phyloP scores from a whole-genome alignment of 176 grass and related monocot genomes.

The bread wheat (Triticum aestivum) region IWGSC_CS_RefSeq_v2.1 NC_057801.1:571879800-571880299 shows the following conservation, averaged over 20 bases:
- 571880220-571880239: constrained; percentile 34
- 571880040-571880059: background rate
- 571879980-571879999: no score
- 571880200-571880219: background rate
- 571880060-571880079: background rate
- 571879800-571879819: no score
- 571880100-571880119: constrained; percentile 24
- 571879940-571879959: no score
- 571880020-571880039: no score
- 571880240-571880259: constrained; percentile 14
- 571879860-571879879: background rate
- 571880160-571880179: constrained; percentile 34
- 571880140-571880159: constrained; percentile 36
- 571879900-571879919: background rate
- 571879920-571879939: no score
- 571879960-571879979: no score
- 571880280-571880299: background rate
- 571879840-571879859: no score
- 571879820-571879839: no score
- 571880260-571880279: constrained; percentile 16
- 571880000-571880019: no score
- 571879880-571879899: background rate
- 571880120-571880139: constrained; percentile 46
- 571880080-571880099: background rate
- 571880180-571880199: background rate